Percentiles rank a stretch among this genome's conserved stretches.
These are phyloP conservation scores for Sinapis alba DNA, from an alignment of 441 rosid genomes.

Conservation along the genomic window DNA sequence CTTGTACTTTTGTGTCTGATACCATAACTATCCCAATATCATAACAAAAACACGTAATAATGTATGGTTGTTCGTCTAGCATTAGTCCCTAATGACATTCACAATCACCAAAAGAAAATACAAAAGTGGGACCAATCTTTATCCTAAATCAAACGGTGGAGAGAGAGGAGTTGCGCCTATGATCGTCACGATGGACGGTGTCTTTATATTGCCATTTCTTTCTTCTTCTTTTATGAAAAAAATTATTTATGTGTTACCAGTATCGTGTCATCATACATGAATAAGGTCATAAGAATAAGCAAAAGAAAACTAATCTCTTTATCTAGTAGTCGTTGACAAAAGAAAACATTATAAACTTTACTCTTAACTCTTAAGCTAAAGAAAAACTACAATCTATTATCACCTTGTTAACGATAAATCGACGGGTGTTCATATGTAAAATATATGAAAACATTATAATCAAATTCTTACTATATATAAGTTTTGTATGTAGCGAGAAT, in stretches of 20 bases:
- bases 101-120: constrained; percentile 23
- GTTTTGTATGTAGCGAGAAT: background rate
- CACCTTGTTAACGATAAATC: background rate
- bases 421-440: background rate
- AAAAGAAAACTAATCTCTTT: constrained; percentile 10
- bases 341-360: background rate
- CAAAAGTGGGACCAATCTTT: constrained; percentile 42
- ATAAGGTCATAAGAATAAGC: constrained; percentile 3
- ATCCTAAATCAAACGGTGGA: constrained; percentile 46
- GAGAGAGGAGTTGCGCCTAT: constrained; percentile 46
- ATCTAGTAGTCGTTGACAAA: constrained; percentile 30
- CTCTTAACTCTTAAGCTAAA: background rate
- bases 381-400: background rate
- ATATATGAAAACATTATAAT: background rate
- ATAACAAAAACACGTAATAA: background rate
- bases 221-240: constrained; percentile 1
- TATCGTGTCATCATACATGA: constrained; percentile 13
- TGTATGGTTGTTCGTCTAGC: constrained; percentile 23
- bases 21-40: no score
- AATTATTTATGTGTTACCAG: constrained; percentile 7
- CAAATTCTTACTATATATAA: background rate
- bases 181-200: constrained; percentile 48
- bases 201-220: constrained; percentile 39
- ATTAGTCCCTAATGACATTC: constrained; percentile 36
- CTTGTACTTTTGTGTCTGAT: background rate